Evolutionary conservation across 345 rosid genomes (phyloP).

Genomic region (Eucalyptus caleyi): DNA sequence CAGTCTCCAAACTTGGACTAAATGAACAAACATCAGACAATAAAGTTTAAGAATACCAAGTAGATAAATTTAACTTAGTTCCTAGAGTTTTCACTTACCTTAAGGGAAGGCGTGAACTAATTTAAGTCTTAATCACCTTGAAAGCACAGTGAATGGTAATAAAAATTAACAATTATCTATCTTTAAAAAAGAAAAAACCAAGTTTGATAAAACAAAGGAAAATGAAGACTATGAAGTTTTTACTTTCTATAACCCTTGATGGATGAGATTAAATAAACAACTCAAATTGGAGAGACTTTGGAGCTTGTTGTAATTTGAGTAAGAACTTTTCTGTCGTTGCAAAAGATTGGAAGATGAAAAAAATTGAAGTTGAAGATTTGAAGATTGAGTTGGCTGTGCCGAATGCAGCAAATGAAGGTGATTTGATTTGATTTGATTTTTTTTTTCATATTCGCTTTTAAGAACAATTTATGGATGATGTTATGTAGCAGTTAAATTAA

Average conservation of each 20-base stretch:
- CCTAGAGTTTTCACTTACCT: background rate
- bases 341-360: too few relatives aligned
- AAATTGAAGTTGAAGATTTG: too few relatives aligned
- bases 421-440: too few relatives aligned
- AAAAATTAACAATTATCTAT: too few relatives aligned
- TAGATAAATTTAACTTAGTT: background rate
- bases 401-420: too few relatives aligned
- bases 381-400: too few relatives aligned
- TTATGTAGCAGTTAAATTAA: too few relatives aligned
- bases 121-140: background rate
- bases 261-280: background rate
- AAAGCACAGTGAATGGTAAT: background rate
- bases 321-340: too few relatives aligned
- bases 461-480: too few relatives aligned
- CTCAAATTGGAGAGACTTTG: too few relatives aligned
- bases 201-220: background rate
- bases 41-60: background rate
- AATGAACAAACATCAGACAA: background rate
- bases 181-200: background rate
- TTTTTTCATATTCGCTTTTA: too few relatives aligned
- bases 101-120: background rate
- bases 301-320: too few relatives aligned
- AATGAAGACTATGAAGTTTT: background rate
- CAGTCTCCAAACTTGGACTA: background rate
- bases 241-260: background rate